Evolutionary conservation across 345 rosid species (phyloP).

Genomic region (Pugionium cornutum): DNA sequence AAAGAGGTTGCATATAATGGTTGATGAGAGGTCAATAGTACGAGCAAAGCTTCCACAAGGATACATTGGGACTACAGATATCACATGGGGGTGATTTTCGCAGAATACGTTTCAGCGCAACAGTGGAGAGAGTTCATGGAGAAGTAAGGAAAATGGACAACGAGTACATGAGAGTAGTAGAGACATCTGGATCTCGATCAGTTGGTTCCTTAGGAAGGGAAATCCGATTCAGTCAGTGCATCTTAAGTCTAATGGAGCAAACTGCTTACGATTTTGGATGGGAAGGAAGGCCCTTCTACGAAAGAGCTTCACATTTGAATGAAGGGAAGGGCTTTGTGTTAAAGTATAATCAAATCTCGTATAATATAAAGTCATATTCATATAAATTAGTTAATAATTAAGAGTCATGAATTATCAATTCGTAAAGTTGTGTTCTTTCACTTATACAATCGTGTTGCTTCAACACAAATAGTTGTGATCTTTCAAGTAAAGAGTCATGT

Average conservation of each 20-base stretch:
- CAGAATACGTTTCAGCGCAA: constrained; percentile 34
- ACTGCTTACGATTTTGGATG: constrained; percentile 63
- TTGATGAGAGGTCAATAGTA: constrained; percentile 48
- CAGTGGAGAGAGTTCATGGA: constrained; percentile 37
- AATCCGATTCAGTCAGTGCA: constrained; percentile 43
- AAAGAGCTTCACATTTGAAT: constrained; percentile 51
- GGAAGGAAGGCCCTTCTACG: constrained; percentile 55
- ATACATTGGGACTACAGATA: constrained; percentile 45
- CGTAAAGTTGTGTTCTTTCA: no score
- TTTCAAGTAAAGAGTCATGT: no score
- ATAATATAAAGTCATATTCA: no score
- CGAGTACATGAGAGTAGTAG: constrained; percentile 51
- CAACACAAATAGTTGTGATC: no score
- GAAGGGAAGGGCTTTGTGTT: constrained; percentile 55
- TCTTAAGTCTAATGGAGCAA: constrained; percentile 47
- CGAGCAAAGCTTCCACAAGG: constrained; percentile 46
- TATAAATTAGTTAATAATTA: no score
- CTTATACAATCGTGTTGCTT: no score
- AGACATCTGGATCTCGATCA: constrained; percentile 27
- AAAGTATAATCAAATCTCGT: no score
- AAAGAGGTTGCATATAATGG: constrained; percentile 40
- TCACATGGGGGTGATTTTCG: constrained; percentile 31
- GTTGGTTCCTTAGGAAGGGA: constrained; percentile 39
- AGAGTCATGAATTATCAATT: no score
- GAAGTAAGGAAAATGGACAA: constrained; percentile 40